Evolutionary conservation across 768 basidiomycete species (phyloP).

Genomic region (Agaricus subrufescens): DNA sequence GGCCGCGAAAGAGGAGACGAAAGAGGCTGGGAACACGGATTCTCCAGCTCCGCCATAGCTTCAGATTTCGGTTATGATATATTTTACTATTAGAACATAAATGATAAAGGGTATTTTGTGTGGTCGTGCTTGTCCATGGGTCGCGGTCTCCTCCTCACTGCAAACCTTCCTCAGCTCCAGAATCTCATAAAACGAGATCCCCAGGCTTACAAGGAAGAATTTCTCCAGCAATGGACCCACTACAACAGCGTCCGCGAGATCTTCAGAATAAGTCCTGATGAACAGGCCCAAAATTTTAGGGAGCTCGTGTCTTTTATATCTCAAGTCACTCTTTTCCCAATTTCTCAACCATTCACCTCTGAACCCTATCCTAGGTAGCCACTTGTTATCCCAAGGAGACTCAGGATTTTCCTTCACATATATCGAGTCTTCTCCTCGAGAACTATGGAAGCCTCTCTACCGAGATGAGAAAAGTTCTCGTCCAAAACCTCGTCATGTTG

Average conservation of each 20-base stretch:
- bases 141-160: constrained; percentile 74
- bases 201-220: constrained; percentile 87
- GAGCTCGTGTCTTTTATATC: constrained; percentile 91
- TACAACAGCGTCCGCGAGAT: constrained; percentile 86
- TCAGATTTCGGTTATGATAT: background rate
- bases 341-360: background rate
- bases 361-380: constrained; percentile 52
- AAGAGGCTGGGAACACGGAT: background rate
- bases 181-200: constrained; percentile 97
- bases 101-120: background rate
- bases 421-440: constrained; percentile 75
- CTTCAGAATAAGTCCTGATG: constrained; percentile 76
- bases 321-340: constrained; percentile 44
- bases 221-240: constrained; percentile 94
- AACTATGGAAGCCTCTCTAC: constrained; percentile 70
- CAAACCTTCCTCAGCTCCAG: constrained; percentile 92
- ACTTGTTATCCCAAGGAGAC: constrained; percentile 94
- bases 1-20: background rate
- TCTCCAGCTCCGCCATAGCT: constrained; percentile 4
- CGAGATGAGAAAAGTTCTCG: constrained; percentile 78
- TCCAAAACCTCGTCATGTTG: constrained; percentile 91
- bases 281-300: constrained; percentile 79
- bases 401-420: constrained; percentile 74
- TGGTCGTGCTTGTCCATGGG: constrained; percentile 25
- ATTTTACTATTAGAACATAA: background rate